phyloP scores from a whole-genome alignment of 768 basidiomycete species.

The Sistotremastrum suecicum region DNA sequence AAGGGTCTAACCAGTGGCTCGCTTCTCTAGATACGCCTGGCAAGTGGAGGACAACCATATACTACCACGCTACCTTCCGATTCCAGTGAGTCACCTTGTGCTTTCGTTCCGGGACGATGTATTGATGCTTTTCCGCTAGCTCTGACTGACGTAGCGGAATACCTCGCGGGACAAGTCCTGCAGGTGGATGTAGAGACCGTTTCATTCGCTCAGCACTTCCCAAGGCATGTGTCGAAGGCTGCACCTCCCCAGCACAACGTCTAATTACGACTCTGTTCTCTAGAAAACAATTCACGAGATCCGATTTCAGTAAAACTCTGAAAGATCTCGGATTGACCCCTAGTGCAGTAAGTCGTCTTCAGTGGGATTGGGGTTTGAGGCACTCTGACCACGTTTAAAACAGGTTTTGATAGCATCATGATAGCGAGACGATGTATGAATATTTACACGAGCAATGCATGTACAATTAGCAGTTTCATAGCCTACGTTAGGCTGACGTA shows the following conservation, averaged over 20 bases:
- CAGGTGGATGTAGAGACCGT: conserved; percentile 66
- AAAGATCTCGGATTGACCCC: conserved; percentile 81
- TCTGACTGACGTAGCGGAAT: conserved; percentile 77
- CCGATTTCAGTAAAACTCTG: conserved; percentile 69
- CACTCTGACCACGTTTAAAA: background rate
- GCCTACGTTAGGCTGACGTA: no score
- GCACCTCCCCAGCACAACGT: background rate
- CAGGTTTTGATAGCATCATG: conserved; percentile 3
- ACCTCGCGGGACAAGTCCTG: conserved; percentile 59
- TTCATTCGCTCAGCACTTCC: conserved; percentile 68
- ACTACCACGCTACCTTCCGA: conserved; percentile 73
- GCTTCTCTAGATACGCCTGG: conserved; percentile 52
- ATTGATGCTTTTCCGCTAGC: conserved; percentile 29
- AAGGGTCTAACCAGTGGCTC: background rate
- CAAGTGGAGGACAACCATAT: conserved; percentile 67
- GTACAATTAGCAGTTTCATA: no score
- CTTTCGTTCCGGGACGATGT: background rate
- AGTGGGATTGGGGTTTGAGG: background rate
- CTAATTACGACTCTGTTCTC: background rate
- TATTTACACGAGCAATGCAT: no score
- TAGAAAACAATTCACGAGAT: conserved; percentile 63
- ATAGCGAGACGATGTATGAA: background rate
- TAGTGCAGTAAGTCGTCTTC: conserved; percentile 50
- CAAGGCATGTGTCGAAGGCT: conserved; percentile 37
- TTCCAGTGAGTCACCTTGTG: conserved; percentile 36